phyloP scores from a whole-genome alignment of 148 eudicot genomes.

The Heliosperma pusillum region DNA sequence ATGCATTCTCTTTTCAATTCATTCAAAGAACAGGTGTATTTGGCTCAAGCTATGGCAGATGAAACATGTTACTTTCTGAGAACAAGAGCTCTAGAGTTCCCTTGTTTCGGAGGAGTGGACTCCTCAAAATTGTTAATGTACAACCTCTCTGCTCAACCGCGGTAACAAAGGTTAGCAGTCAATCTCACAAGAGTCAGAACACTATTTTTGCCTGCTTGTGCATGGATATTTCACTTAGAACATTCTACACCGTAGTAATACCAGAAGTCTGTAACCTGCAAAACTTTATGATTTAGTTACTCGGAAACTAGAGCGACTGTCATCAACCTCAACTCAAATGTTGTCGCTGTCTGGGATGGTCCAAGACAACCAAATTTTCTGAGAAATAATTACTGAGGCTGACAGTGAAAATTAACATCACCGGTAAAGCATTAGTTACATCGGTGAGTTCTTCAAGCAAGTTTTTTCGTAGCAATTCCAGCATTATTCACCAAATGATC shows the following conservation, averaged over 20 bases:
- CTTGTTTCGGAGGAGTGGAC: conserved; percentile 9
- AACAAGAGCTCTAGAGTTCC: conserved; percentile 20
- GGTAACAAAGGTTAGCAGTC: conserved; percentile 16
- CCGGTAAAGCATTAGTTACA: conserved; percentile 33
- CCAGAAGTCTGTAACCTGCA: conserved; percentile 70
- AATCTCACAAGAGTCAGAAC: neutral
- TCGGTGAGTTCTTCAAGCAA: conserved; percentile 49
- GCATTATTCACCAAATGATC: no score
- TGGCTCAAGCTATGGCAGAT: no score
- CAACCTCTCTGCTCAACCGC: neutral
- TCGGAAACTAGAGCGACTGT: no score
- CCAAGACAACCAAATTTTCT: no score
- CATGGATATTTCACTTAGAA: no score
- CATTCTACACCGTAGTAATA: no score
- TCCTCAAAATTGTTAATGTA: neutral
- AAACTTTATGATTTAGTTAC: neutral
- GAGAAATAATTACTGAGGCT: no score
- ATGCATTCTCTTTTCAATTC: neutral
- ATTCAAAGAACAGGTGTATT: conserved; percentile 5
- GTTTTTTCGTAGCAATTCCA: conserved; percentile 20
- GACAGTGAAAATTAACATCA: conserved; percentile 41
- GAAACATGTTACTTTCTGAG: no score
- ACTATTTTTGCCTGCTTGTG: neutral
- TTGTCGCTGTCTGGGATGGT: no score
- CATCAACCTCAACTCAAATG: no score